phyloP scores from a whole-genome alignment of 176 grass and related monocot species.

The Triticum monococcum region DNA sequence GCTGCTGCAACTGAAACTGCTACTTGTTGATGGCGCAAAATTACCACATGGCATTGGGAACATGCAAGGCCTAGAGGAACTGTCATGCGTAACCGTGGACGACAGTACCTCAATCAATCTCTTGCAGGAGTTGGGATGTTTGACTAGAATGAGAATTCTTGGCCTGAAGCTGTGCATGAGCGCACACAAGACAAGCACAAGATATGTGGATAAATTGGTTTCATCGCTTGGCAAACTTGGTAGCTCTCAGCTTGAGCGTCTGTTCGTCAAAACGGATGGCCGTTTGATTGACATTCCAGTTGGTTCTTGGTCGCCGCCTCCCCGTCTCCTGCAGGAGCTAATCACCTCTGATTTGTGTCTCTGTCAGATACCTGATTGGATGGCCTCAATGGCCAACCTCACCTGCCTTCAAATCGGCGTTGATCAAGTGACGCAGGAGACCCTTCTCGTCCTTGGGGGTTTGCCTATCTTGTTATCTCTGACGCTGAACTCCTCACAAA shows the following conservation, averaged over 20 bases:
- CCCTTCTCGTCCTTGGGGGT: not conserved
- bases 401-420: not conserved
- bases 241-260: too few relatives aligned
- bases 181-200: not conserved
- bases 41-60: not conserved
- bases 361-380: not conserved
- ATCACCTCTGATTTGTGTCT: not conserved
- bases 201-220: too few relatives aligned
- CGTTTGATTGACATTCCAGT: too few relatives aligned
- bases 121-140: not conserved
- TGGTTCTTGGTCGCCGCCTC: too few relatives aligned
- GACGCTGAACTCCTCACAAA: not conserved
- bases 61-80: not conserved
- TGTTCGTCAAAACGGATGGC: too few relatives aligned
- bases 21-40: not conserved
- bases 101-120: not conserved
- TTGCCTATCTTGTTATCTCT: not conserved
- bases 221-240: too few relatives aligned
- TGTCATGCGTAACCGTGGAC: not conserved
- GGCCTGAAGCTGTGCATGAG: not conserved
- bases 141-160: conserved; percentile 19
- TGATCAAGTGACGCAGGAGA: not conserved
- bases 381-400: not conserved
- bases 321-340: not conserved
- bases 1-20: not conserved